Base-by-base conservation (phyloP, 805 yeast species). In the Saccharomycopsis guyanensis region DNA sequence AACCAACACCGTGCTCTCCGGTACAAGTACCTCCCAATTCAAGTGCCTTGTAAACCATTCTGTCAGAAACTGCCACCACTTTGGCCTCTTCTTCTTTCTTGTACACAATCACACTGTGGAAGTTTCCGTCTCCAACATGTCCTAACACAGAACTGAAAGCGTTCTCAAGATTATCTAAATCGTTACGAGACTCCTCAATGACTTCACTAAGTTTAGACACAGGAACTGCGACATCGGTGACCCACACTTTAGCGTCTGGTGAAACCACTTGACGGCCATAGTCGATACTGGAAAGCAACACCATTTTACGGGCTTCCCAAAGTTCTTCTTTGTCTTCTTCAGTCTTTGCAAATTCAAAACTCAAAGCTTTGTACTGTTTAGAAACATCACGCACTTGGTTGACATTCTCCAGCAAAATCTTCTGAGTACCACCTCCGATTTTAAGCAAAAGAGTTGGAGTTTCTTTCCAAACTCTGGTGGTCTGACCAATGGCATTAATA, bases 1-100 rank as follows among this genome's bases (percentile, higher is more conserved):
- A 72, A 6, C 95, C 95, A 34, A 86, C 76, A 12, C 95, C 95
- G 59, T 86, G 95, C 57, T 86, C 95, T 31, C 95, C 95, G 3
- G 88, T 82, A 54, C 87, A 80, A 1, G 95, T 86, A 1, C 95
- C 94, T 44, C 85, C 94, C 33, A 79, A 72, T 1, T 66, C 72
- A 15, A 86, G 64, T 0, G 91, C 94, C 35, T 80, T 60, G 38
- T 70, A 57, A 40, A 82, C 83, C 82, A 86, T 78, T 42, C 74
- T 67, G 23, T 72, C 70, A 12, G 82, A 80, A 10, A 82, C 56
- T 10, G 59, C 56, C 49, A 73, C 72, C 2, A 77, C 80, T 19
- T 60, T 61, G 1, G 64, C 62, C 16, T 66, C 55, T 53, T 78
- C 73, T 18, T 73, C 72, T 0, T 76, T 75, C 39, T 69, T 71